Conservation (phyloP, 2,329 filamentous ascomycete genomes). For the Knoxdaviesia capensis region DNA sequence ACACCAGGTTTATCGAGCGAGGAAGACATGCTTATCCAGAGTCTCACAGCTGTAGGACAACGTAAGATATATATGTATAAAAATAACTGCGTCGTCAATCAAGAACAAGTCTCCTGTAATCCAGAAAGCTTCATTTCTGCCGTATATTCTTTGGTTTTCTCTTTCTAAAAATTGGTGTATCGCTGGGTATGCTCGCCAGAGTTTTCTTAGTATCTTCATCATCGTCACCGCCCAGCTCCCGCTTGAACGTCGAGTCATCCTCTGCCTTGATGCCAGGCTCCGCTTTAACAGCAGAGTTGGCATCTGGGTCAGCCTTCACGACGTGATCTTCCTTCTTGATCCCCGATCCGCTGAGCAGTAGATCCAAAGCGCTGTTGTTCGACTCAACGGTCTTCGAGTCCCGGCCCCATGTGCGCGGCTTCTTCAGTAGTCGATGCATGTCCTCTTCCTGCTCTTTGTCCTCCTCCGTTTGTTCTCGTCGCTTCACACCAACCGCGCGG, state of each 20-base stretch:
- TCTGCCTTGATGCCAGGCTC: conserved; percentile 18
- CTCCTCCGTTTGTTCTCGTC: conserved; percentile 39
- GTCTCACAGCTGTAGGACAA: background rate
- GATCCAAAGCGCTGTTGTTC: conserved; percentile 39
- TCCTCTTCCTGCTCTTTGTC: conserved; percentile 40
- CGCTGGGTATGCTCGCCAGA: conserved; percentile 13
- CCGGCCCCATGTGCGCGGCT: conserved; percentile 31
- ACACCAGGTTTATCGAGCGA: too few species aligned
- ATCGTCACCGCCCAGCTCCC: too few species aligned
- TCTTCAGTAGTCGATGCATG: conserved; percentile 38
- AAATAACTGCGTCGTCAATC: background rate
- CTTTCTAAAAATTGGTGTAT: conserved; percentile 56
- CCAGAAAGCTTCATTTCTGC: conserved; percentile 22
- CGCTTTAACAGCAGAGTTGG: conserved; percentile 11
- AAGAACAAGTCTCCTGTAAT: conserved; percentile 4
- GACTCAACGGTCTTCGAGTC: conserved; percentile 26
- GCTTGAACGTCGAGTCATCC: conserved; percentile 5
- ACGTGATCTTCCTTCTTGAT: conserved; percentile 10
- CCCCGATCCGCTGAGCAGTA: conserved; percentile 24
- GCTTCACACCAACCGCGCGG: conserved; percentile 36
- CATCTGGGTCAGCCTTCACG: conserved; percentile 5
- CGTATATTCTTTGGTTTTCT: conserved; percentile 48
- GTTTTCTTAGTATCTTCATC: conserved; percentile 5
- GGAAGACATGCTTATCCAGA: too few species aligned
- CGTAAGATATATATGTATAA: background rate